Percentiles rank a stretch among this genome's conserved stretches.
Evolutionary conservation across 2,329 filamentous ascomycete species (phyloP).

Genomic region (Microcera coccophila): DNA sequence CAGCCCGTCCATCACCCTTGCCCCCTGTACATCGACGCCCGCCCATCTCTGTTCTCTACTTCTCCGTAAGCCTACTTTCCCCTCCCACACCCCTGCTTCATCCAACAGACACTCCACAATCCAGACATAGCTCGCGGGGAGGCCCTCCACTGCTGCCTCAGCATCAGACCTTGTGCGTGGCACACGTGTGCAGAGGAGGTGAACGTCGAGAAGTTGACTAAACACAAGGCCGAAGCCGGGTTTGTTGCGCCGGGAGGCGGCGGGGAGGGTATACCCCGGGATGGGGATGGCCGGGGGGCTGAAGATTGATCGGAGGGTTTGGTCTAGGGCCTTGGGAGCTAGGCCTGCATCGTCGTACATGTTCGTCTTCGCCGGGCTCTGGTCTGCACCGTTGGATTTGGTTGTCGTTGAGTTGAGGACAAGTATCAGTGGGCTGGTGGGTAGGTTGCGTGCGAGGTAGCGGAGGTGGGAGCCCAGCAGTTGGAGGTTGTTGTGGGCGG

Average conservation of each 20-base stretch:
- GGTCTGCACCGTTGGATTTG: constrained; percentile 4
- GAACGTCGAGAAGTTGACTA: constrained; percentile 50
- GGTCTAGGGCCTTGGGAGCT: constrained; percentile 29
- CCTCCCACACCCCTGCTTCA: constrained; percentile 45
- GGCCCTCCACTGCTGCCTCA: constrained; percentile 23
- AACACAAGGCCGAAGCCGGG: constrained; percentile 55
- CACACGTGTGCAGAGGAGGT: constrained; percentile 48
- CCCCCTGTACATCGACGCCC: constrained; percentile 41
- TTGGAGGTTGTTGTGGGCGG: constrained; percentile 47
- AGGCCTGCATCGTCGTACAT: constrained; percentile 2
- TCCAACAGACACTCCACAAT: constrained; percentile 51
- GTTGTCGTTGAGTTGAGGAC: constrained; percentile 50
- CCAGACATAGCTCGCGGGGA: constrained; percentile 34
- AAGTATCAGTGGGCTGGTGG: constrained; percentile 46
- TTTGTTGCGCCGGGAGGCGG: constrained; percentile 35
- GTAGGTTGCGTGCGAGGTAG: constrained; percentile 39
- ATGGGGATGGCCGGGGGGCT: constrained; percentile 29
- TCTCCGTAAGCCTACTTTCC: constrained; percentile 25
- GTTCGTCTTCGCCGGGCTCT: not conserved
- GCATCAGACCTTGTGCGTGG: constrained; percentile 40
- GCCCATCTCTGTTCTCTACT: constrained; percentile 54
- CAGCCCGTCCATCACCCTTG: constrained; percentile 40
- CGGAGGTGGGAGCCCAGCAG: constrained; percentile 47
- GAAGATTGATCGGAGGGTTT: constrained; percentile 51
- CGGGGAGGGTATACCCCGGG: constrained; percentile 13